Evolutionary conservation across 768 basidiomycete genomes (phyloP), one percentile per base, ranked within the genome.

Genomic region (Glaciozyma martinii): DNA sequence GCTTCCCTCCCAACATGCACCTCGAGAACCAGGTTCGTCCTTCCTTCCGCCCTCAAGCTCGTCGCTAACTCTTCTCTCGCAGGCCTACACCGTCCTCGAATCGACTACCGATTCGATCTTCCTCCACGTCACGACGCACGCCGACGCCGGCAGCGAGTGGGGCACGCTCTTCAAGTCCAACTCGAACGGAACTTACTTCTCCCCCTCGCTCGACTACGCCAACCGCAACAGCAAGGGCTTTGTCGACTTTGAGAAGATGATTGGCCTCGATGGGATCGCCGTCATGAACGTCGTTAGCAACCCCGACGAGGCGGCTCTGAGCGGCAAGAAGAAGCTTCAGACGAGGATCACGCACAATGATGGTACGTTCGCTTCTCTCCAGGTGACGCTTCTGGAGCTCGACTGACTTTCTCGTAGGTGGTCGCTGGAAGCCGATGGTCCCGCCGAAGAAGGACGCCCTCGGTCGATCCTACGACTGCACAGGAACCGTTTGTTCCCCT

Each of bases 241-340:
- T 73, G 93, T 91, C 40, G 94, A 99, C 76, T 99, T 98, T 71
- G 95, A 99, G 79, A 99, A 98, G 80, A 87, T 97, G 82, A 84
- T 88, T 62, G 93, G 92, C 15, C 77, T 99, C 56, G 93, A 98
- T 75, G 95, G 95, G 0, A 94, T 99, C 67, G 94, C 94, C 8
- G 78, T 99, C 55, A 82, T 93, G 71, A 99, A 99, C 73, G 73
- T 97, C 44, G 90, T 99, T 10, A 77, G 86, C 9, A 95, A 98
- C 73, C 81, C 90, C 0, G 78, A 80, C 0, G 85, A 90, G 56
- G 91, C 92, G 0, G 77, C 79, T 6, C 74, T 94, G 7, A 83
- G 85, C 0, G 83, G 85, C 7, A 76, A 74, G 53, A 98, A 98
- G 80, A 78, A 81, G 61, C 76, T 98, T 25, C 88, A 90, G 77